Conservation (phyloP, 2,329 filamentous ascomycete species). For the Orbilia ellipsospora region DNA sequence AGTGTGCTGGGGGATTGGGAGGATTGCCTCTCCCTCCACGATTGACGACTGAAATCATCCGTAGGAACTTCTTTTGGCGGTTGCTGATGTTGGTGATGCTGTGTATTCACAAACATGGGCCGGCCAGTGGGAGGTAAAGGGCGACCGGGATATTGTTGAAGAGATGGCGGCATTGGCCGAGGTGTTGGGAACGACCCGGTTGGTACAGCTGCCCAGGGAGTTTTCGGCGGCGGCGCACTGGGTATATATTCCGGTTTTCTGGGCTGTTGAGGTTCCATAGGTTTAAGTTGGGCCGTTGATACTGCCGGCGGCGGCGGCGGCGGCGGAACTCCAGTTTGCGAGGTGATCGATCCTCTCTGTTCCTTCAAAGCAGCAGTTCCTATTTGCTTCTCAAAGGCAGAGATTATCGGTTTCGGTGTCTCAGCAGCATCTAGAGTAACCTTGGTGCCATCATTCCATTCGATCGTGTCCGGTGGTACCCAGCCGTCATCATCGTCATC, state of each 20-base stretch:
- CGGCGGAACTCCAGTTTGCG: conserved; percentile 58
- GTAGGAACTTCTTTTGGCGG: conserved; percentile 37
- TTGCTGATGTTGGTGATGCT: conserved; percentile 1
- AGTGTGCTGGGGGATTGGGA: conserved; percentile 47
- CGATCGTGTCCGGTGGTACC: conserved; percentile 80
- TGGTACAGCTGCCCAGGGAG: conserved; percentile 45
- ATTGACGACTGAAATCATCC: conserved; percentile 43
- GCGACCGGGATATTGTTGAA: conserved; percentile 34
- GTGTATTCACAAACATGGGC: conserved; percentile 23
- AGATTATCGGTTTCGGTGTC: conserved; percentile 63
- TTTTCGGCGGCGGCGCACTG: conserved; percentile 48
- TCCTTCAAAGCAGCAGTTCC: conserved; percentile 54
- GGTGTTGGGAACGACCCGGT: conserved; percentile 45
- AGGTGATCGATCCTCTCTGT: conserved; percentile 56
- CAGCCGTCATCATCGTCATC: conserved; percentile 90
- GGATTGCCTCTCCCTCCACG: conserved; percentile 46
- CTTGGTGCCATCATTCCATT: conserved; percentile 89
- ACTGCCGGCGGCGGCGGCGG: conserved; percentile 25
- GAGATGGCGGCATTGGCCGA: conserved; percentile 8
- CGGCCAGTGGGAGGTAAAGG: conserved; percentile 15
- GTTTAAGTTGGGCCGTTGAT: conserved; percentile 17
- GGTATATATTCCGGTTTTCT: conserved; percentile 43
- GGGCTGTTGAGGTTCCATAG: conserved; percentile 35
- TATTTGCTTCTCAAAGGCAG: conserved; percentile 54
- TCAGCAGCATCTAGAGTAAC: conserved; percentile 76